Evolutionary conservation across 768 basidiomycete genomes (phyloP).

Genomic region (Mycena amicta): DNA sequence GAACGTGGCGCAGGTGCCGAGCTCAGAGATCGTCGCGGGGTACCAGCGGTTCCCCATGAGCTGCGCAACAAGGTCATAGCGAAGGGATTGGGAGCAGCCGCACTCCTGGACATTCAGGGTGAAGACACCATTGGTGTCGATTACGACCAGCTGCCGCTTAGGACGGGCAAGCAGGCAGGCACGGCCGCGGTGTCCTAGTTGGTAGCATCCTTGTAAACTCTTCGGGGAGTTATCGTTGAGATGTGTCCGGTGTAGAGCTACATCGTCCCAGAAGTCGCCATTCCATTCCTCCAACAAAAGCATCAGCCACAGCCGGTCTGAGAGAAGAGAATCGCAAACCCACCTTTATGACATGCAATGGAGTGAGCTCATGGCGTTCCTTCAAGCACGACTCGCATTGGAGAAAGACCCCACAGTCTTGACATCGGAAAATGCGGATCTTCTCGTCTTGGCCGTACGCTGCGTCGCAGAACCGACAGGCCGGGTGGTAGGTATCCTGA

Average conservation of each 20-base stretch:
- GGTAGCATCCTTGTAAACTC: not conserved
- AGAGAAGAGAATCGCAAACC: not conserved
- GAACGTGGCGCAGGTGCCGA: too few species aligned
- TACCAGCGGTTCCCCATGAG: too few species aligned
- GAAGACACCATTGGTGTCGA: too few species aligned
- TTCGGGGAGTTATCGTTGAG: not conserved
- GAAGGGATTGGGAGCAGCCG: too few species aligned
- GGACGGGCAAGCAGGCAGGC: too few species aligned
- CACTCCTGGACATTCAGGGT: too few species aligned
- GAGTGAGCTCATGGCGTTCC: not conserved
- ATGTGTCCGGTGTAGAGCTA: not conserved
- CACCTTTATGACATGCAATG: constrained; percentile 1
- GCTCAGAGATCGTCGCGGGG: too few species aligned
- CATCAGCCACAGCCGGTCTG: too few species aligned
- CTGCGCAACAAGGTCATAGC: too few species aligned
- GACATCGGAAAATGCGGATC: not conserved
- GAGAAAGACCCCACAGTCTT: not conserved
- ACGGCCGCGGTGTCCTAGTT: constrained; percentile 7
- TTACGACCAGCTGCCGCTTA: too few species aligned
- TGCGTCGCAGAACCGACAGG: not conserved
- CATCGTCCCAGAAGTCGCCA: not conserved
- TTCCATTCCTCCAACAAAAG: constrained; percentile 5
- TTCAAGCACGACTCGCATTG: not conserved
- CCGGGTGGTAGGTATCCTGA: not conserved
- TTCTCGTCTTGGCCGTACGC: not conserved